Evolutionary conservation across 345 rosid genomes (phyloP).

Genomic region (Atalantia buxifolia): DNA sequence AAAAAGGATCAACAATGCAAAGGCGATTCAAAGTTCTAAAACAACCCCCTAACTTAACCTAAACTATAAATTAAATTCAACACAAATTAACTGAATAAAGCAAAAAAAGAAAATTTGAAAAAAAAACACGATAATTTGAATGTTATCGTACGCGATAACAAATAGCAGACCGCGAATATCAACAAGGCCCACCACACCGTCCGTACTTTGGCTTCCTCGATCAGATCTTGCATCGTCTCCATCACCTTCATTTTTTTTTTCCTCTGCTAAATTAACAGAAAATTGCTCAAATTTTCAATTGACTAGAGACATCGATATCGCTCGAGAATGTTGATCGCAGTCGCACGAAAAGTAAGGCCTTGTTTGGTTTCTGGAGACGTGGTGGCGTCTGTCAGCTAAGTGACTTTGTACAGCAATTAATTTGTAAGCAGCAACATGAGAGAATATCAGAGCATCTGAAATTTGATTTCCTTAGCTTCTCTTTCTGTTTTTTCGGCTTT

Average conservation of each 20-base stretch:
- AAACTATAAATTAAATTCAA: not conserved
- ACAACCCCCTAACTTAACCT: not conserved
- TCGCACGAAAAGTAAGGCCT: not conserved
- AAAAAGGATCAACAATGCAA: not conserved
- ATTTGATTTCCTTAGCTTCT: not conserved
- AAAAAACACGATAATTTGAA: not conserved
- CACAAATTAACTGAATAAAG: not conserved
- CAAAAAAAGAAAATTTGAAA: not conserved
- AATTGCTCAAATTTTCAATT: not conserved
- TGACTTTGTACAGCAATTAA: not conserved
- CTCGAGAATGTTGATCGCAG: not conserved
- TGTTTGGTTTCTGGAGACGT: conserved; percentile 2
- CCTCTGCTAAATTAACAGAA: too few species aligned
- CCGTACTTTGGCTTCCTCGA: conserved; percentile 87
- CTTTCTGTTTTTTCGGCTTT: too few species aligned
- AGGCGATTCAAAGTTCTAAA: not conserved
- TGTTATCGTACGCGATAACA: conserved; percentile 74
- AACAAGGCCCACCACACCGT: conserved; percentile 85
- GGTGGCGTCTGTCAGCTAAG: not conserved
- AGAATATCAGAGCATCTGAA: not conserved
- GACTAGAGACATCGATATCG: not conserved
- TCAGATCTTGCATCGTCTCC: conserved; percentile 91
- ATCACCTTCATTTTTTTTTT: conserved; percentile 52
- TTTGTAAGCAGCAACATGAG: not conserved
- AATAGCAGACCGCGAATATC: conserved; percentile 72